These are phyloP conservation scores for Plantago ovata DNA, from an alignment of 257 asterid species.

Conservation along the genomic window DNA sequence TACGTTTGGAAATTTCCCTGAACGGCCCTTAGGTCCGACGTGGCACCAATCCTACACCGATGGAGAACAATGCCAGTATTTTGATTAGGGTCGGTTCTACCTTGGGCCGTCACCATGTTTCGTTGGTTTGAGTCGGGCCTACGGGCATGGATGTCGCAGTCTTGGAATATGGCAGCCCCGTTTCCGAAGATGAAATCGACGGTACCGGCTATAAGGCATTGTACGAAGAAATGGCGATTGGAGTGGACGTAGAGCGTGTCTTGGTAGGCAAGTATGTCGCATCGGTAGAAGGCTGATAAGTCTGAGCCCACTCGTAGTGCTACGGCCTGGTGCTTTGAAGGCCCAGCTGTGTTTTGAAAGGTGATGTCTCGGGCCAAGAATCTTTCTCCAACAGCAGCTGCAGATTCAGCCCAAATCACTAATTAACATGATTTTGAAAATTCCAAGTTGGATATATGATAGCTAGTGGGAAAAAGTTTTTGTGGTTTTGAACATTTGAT, in stretches of 20 bases:
- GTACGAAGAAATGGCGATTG: conserved; percentile 47
- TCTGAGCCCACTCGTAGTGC: conserved; percentile 69
- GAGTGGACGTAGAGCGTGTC: conserved; percentile 60
- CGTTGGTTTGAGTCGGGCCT: conserved; percentile 47
- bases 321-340: conserved; percentile 64
- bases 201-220: conserved; percentile 48
- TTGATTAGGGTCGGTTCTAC: conserved; percentile 64
- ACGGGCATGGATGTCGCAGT: conserved; percentile 61
- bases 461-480: too few species aligned
- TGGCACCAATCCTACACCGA: conserved; percentile 49
- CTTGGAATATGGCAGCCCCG: conserved; percentile 44
- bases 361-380: conserved; percentile 64
- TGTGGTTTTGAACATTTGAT: too few species aligned
- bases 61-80: conserved; percentile 68
- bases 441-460: too few species aligned
- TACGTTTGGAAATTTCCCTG: conserved; percentile 41
- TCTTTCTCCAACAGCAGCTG: conserved; percentile 58
- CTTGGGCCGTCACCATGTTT: conserved; percentile 72
- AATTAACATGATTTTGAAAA: too few species aligned
- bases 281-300: conserved; percentile 48
- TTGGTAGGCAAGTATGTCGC: conserved; percentile 52
- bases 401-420: conserved; percentile 7
- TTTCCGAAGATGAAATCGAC: conserved; percentile 68
- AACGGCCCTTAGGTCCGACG: conserved; percentile 47
- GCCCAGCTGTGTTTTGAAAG: conserved; percentile 65